Percentiles rank a stretch among this genome's conserved stretches.
Evolutionary conservation across 345 rosid genomes (phyloP).

Genomic region (Eucalyptus erythrocorys): DNA sequence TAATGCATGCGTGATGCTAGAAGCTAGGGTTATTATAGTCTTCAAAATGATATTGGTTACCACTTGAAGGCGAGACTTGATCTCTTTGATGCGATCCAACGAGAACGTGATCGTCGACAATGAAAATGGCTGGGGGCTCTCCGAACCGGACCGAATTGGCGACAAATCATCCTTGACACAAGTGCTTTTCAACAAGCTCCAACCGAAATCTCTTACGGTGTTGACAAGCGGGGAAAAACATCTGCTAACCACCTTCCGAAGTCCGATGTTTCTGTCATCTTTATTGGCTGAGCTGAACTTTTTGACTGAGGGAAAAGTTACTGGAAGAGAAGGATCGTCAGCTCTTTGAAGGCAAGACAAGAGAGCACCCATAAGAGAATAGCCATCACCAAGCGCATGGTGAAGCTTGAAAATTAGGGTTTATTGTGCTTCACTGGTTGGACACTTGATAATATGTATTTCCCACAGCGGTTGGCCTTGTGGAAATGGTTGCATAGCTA

Average conservation of each 20-base stretch:
- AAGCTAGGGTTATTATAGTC: too few species aligned
- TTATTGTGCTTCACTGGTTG: constrained; percentile 9
- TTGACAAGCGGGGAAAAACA: background rate
- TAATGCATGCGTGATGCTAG: background rate
- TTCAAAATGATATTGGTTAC: background rate
- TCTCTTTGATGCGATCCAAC: constrained; percentile 19
- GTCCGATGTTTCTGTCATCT: background rate
- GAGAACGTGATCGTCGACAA: constrained; percentile 12
- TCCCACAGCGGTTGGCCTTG: constrained; percentile 15
- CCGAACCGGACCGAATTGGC: constrained; percentile 24
- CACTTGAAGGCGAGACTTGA: background rate
- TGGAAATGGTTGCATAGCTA: background rate
- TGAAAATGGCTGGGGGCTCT: constrained; percentile 12
- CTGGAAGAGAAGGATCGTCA: constrained; percentile 22
- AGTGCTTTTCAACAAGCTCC: constrained; percentile 26
- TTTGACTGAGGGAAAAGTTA: constrained; percentile 18
- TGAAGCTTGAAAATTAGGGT: constrained; percentile 17
- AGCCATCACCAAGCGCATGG: constrained; percentile 26
- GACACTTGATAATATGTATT: constrained; percentile 18
- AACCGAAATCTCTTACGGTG: constrained; percentile 30
- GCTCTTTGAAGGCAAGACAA: constrained; percentile 21
- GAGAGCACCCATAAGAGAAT: constrained; percentile 21
- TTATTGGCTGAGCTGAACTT: background rate
- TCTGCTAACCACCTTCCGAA: background rate
- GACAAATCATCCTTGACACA: constrained; percentile 17